Evolutionary conservation across 2,329 filamentous ascomycete species (phyloP), one percentile per base, ranked within the genome.

Genomic region (Colletotrichum chrysophilum): DNA sequence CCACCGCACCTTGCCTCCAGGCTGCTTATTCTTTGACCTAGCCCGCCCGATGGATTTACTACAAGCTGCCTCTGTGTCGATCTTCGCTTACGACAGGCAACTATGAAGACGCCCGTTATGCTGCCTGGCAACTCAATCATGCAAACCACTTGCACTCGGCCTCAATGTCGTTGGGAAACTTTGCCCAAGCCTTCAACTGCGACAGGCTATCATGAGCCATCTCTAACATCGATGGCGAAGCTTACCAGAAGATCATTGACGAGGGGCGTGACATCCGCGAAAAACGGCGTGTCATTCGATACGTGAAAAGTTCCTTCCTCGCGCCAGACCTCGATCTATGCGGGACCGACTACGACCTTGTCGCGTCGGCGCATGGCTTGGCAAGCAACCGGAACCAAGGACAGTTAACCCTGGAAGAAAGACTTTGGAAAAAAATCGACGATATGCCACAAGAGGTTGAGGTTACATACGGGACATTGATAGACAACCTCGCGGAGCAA

Each of bases 381-480:
- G 18, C 3, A 6, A 43, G 8, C 9, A 43, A 43, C 18, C 38
- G 38, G 18, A n/a, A 1, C 8, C 38, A 43, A 43, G 38, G 5
- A 18, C 0, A 10, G 1, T 12, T 43, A 0, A 10, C 38, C 18
- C 38, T n/a, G 38, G 18, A 43, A 43, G 38, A 43, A n/a, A 43
- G 4, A 0, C 18, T 0, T n/a, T n/a, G 18, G 0, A 43, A n/a
- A 43, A 43, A 0, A 43, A 43, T n/a, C 18, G 9, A n/a, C 1
- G 38, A 0, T 0, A 43, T 43, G 38, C 16, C 8, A n/a, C 38
- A 6, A 43, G 0, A 12, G 18, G 38, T n/a, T 43, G 9, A 43
- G 18, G 38, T n/a, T 6, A 43, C 38, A 43, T n/a, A 3, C 18
- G 9, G 1, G 5, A 43, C 38, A 43, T n/a, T n/a, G 2, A 12